Evolutionary conservation across 306 rosid species (phyloP).

Genomic region (Prosopis cineraria): DNA sequence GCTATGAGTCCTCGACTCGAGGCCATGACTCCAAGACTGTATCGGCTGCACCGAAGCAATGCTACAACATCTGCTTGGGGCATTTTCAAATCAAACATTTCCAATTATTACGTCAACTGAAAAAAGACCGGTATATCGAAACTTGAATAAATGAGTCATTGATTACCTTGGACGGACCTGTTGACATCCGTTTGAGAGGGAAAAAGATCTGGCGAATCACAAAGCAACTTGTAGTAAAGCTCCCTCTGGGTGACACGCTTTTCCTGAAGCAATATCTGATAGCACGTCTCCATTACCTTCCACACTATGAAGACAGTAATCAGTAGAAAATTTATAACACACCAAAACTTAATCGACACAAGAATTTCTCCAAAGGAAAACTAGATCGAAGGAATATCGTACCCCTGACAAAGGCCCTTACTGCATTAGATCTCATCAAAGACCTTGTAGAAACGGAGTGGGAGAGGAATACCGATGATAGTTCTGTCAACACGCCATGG

Average conservation of each 20-base stretch:
- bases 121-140: constrained; percentile 25
- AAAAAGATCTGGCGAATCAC: constrained; percentile 70
- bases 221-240: constrained; percentile 83
- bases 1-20: constrained; percentile 85
- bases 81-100: neutral
- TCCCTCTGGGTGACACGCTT: constrained; percentile 91
- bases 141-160: constrained; percentile 2
- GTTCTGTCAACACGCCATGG: constrained; percentile 62
- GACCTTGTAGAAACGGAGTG: constrained; percentile 69
- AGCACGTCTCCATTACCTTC: constrained; percentile 92
- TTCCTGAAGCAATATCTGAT: constrained; percentile 67
- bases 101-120: neutral
- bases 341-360: neutral
- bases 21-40: constrained; percentile 95
- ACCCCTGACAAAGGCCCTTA: constrained; percentile 85
- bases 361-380: constrained; percentile 11
- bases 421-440: constrained; percentile 66
- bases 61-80: constrained; percentile 71
- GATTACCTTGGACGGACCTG: constrained; percentile 80
- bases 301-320: constrained; percentile 54
- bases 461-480: constrained; percentile 68
- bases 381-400: neutral
- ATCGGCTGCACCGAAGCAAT: constrained; percentile 87
- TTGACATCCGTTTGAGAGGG: constrained; percentile 78
- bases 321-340: constrained; percentile 19